These are phyloP conservation scores for Pythium dissimile DNA, from an alignment of 352 stramenopile species.

Conservation along the genomic window DNA sequence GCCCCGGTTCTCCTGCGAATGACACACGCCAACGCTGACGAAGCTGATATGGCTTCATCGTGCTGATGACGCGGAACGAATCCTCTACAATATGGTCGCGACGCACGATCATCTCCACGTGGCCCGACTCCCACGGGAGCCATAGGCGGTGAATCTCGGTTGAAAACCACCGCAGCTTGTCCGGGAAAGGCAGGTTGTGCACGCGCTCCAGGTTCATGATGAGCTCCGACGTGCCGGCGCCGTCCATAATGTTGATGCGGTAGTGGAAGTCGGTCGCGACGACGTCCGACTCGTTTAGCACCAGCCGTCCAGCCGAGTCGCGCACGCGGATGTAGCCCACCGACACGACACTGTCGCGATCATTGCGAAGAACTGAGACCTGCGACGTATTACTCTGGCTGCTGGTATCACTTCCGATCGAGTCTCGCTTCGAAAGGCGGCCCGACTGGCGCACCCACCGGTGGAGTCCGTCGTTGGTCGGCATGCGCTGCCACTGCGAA, in stretches of 20 bases:
- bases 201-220: constrained; percentile 85
- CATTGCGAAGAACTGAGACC: constrained; percentile 19
- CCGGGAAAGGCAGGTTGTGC: constrained; percentile 70
- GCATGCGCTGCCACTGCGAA: constrained; percentile 78
- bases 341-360: constrained; percentile 61
- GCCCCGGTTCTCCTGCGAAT: constrained; percentile 79
- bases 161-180: constrained; percentile 81
- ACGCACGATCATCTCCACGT: constrained; percentile 74
- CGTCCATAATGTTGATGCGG: constrained; percentile 77
- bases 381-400: constrained; percentile 43
- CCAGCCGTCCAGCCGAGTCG: constrained; percentile 60
- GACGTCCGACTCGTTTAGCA: constrained; percentile 80
- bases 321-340: constrained; percentile 77
- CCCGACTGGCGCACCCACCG: constrained; percentile 57
- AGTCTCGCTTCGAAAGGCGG: constrained; percentile 34
- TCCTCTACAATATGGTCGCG: constrained; percentile 83
- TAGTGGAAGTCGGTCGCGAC: constrained; percentile 81
- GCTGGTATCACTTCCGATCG: constrained; percentile 48
- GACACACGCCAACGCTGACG: constrained; percentile 80
- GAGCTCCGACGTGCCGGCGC: constrained; percentile 59
- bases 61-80: constrained; percentile 74
- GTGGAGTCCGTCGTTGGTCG: constrained; percentile 64
- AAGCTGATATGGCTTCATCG: constrained; percentile 81
- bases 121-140: constrained; percentile 81
- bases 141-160: constrained; percentile 79